Percentiles rank a stretch among this genome's conserved stretches.
Conservation (phyloP, 2,329 filamentous ascomycete species). For the Neophaeococcomyces aloes region DNA sequence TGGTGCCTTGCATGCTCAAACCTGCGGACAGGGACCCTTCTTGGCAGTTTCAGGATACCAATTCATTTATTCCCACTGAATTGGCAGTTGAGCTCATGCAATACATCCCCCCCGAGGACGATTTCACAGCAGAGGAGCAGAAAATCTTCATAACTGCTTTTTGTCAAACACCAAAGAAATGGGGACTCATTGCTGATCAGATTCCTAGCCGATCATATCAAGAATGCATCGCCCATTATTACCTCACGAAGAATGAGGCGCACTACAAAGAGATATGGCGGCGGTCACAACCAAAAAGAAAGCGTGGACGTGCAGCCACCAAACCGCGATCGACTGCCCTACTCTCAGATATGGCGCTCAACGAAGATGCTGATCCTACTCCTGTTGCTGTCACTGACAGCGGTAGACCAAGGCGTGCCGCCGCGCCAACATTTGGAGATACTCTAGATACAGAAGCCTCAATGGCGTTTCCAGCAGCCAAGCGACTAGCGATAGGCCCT, state of each 20-base stretch:
- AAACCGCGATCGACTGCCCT: slow-evolving; percentile 39
- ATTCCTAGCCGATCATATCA: slow-evolving; percentile 37
- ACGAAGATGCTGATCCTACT: slow-evolving; percentile 32
- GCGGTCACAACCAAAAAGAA: slow-evolving; percentile 33
- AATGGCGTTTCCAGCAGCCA: slow-evolving; percentile 24
- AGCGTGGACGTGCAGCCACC: slow-evolving; percentile 26
- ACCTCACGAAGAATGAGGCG: slow-evolving; percentile 40
- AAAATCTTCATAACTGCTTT: slow-evolving; percentile 38
- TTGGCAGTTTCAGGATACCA: slow-evolving; percentile 37
- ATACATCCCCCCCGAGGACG: slow-evolving; percentile 36
- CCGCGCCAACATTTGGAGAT: slow-evolving; percentile 40
- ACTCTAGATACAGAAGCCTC: slow-evolving; percentile 24
- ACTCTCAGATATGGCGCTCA: slow-evolving; percentile 38
- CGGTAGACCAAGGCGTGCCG: slow-evolving; percentile 39
- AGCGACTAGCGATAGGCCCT: slow-evolving; percentile 21
- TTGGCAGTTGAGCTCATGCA: slow-evolving; percentile 34
- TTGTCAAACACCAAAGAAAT: slow-evolving; percentile 40
- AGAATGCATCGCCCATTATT: slow-evolving; percentile 42
- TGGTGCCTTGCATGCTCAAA: slow-evolving; percentile 39
- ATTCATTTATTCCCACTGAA: slow-evolving; percentile 31
- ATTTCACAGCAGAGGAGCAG: slow-evolving; percentile 40
- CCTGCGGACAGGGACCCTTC: slow-evolving; percentile 28
- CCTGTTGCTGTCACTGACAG: slow-evolving; percentile 38
- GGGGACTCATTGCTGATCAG: slow-evolving; percentile 41
- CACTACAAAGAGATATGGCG: slow-evolving; percentile 42